Conservation (phyloP, 2,329 filamentous ascomycete species). For the Exophiala oligosperma region DNA sequence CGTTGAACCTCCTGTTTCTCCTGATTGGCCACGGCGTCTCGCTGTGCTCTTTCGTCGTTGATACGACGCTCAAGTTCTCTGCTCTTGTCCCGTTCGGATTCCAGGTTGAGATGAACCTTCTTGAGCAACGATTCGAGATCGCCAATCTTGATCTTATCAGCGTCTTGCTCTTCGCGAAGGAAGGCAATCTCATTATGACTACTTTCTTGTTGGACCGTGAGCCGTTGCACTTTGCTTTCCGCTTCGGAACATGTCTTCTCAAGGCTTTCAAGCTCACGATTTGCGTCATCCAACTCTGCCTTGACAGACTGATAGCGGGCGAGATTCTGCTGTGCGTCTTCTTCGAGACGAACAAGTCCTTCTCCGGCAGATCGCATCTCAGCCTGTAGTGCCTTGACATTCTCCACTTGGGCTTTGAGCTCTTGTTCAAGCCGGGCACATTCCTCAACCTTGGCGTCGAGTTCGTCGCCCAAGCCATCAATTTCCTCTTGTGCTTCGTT, state of each 20-base stretch:
- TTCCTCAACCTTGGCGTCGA: conserved; percentile 71
- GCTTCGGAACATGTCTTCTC: conserved; percentile 82
- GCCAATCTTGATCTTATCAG: conserved; percentile 96
- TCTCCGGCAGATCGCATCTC: conserved; percentile 94
- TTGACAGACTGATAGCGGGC: conserved; percentile 80
- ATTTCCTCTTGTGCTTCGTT: conserved; percentile 61
- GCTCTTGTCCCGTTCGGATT: conserved; percentile 77
- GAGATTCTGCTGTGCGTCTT: conserved; percentile 78
- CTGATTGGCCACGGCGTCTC: conserved; percentile 79
- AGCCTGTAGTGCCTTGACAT: conserved; percentile 85
- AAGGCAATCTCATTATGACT: conserved; percentile 92
- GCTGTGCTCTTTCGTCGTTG: conserved; percentile 76
- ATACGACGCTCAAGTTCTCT: conserved; percentile 74
- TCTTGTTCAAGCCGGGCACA: conserved; percentile 69
- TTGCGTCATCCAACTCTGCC: conserved; percentile 77
- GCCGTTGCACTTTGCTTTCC: conserved; percentile 81
- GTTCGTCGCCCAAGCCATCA: conserved; percentile 60
- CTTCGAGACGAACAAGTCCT: conserved; percentile 80
- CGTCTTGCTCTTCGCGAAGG: conserved; percentile 92
- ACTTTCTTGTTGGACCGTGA: conserved; percentile 89
- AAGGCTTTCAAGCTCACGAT: conserved; percentile 80
- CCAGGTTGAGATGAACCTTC: conserved; percentile 73
- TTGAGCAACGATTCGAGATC: conserved; percentile 84
- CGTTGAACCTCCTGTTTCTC: conserved; percentile 96
- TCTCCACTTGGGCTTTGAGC: conserved; percentile 75